Conservation (phyloP, 371 early-diverging fungal genomes). For the Chytridium lagenaria region DNA sequence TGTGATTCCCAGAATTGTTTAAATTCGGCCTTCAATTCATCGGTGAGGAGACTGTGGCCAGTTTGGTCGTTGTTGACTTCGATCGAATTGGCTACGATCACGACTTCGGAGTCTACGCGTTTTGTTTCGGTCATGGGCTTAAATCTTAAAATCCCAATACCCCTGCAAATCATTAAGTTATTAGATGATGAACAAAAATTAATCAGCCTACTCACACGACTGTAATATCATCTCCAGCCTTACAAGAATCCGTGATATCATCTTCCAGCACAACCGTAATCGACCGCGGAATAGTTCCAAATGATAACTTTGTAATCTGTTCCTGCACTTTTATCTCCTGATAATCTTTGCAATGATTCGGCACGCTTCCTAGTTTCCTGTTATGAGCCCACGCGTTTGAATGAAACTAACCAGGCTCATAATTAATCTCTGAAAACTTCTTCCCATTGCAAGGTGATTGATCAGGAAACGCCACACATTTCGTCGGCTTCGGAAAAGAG, state of each 20-base stretch:
- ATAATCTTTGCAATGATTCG: conserved; percentile 65
- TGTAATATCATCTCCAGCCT: conserved; percentile 71
- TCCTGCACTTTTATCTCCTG: conserved; percentile 72
- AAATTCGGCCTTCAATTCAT: conserved; percentile 60
- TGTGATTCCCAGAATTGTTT: conserved; percentile 59
- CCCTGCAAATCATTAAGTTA: conserved; percentile 27
- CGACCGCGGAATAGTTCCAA: conserved; percentile 73
- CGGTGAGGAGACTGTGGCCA: conserved; percentile 47
- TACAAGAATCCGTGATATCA: conserved; percentile 69
- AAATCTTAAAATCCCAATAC: conserved; percentile 58
- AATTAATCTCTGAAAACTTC: conserved; percentile 25
- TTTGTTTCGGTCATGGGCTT: conserved; percentile 48
- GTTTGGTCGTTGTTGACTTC: conserved; percentile 59
- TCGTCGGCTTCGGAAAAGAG: conserved; percentile 57
- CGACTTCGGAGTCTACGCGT: conserved; percentile 66
- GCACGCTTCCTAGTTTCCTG: conserved; percentile 40
- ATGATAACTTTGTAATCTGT: conserved; percentile 63
- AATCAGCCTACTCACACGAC: conserved; percentile 49
- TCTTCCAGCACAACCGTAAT: conserved; percentile 69
- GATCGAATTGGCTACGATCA: conserved; percentile 65
- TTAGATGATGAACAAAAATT: neutral
- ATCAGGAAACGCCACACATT: conserved; percentile 60
- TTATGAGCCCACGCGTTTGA: neutral
- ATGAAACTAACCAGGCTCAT: conserved; percentile 26
- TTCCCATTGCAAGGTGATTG: conserved; percentile 32